Conservation (phyloP, 495 filamentous ascomycete species). For the Penicillium flavigenum region DNA sequence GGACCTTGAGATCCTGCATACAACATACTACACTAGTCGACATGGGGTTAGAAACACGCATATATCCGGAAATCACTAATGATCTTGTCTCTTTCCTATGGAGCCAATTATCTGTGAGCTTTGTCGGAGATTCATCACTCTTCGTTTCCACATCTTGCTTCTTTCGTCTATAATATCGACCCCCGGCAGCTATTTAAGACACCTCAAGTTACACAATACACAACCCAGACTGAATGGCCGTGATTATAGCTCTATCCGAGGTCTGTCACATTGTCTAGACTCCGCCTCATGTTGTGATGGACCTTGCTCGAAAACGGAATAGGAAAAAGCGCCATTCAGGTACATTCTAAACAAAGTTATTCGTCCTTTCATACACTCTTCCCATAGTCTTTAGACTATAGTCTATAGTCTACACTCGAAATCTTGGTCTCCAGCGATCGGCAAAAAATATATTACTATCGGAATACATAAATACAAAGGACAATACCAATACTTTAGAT, state of each 20-base stretch:
- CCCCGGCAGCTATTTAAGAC: slow-evolving; percentile 19
- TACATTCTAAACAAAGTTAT: neutral
- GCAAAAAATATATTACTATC: neutral
- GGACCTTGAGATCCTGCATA: slow-evolving; percentile 6
- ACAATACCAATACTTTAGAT: slow-evolving; percentile 13
- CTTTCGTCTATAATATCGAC: neutral
- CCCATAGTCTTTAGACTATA: neutral
- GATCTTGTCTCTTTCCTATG: neutral
- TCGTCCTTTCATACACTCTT: neutral
- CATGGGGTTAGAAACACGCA: neutral
- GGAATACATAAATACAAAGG: slow-evolving; percentile 4
- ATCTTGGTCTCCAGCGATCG: neutral
- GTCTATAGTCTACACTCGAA: neutral
- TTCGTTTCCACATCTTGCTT: neutral
- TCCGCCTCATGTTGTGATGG: slow-evolving; percentile 16
- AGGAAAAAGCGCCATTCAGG: slow-evolving; percentile 6
- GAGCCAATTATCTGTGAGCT: neutral
- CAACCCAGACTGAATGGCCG: slow-evolving; percentile 8
- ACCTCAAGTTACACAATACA: slow-evolving; percentile 25
- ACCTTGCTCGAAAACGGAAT: neutral
- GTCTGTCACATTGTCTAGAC: slow-evolving; percentile 20
- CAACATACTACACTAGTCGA: slow-evolving; percentile 13
- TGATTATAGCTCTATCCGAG: slow-evolving; percentile 5
- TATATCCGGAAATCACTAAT: neutral
- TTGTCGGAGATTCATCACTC: neutral